phyloP scores from a whole-genome alignment of 805 yeast genomes.

The Myxozyma sirexii region DNA sequence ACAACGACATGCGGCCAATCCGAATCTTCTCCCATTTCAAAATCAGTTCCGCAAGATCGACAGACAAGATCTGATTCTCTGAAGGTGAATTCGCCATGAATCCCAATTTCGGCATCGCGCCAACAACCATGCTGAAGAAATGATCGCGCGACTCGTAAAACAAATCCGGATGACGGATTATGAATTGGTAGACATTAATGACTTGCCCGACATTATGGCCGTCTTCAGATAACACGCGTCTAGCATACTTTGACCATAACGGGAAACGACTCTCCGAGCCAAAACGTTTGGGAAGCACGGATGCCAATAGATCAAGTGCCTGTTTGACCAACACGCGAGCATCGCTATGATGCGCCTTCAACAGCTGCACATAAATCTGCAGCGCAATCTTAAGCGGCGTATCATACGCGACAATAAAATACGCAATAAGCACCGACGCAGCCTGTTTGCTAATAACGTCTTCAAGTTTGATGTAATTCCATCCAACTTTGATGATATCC shows the following conservation, averaged over 20 bases:
- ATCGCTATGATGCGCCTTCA: conserved; percentile 83
- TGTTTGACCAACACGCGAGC: conserved; percentile 81
- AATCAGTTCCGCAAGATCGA: conserved; percentile 84
- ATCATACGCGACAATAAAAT: conserved; percentile 83
- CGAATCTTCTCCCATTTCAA: conserved; percentile 71
- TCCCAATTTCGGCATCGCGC: conserved; percentile 89
- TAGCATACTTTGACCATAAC: conserved; percentile 91
- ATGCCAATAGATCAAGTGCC: conserved; percentile 85
- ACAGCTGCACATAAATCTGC: conserved; percentile 86
- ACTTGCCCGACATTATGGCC: conserved; percentile 86
- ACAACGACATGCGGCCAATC: conserved; percentile 4
- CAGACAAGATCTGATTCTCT: conserved; percentile 83
- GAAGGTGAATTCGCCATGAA: conserved; percentile 63
- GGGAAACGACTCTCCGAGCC: conserved; percentile 40
- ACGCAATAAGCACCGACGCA: conserved; percentile 85
- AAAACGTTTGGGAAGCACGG: conserved; percentile 43
- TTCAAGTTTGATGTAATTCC: conserved; percentile 89
- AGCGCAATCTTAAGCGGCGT: conserved; percentile 87
- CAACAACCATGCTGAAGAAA: conserved; percentile 82
- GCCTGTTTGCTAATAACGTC: conserved; percentile 88
- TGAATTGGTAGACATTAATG: conserved; percentile 81
- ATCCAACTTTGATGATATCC: conserved; percentile 87
- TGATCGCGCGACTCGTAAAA: conserved; percentile 87
- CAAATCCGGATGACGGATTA: conserved; percentile 80
- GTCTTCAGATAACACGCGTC: conserved; percentile 88